Conservation (phyloP, 2,329 filamentous ascomycete genomes). For the Xylariaceae sp. region DNA sequence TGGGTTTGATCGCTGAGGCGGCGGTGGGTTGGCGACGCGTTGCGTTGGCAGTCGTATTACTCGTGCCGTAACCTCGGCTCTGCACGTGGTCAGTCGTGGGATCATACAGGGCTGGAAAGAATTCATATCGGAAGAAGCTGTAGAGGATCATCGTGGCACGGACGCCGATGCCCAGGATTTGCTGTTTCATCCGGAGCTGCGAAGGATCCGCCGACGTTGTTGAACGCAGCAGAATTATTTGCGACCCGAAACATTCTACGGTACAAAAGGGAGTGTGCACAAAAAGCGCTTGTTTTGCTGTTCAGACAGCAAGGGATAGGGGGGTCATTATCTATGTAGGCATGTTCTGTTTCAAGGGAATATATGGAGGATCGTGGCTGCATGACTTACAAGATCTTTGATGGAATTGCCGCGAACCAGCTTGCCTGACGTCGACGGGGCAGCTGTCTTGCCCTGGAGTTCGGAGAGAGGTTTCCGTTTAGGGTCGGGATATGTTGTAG, state of each 20-base stretch:
- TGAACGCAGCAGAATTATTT: background rate
- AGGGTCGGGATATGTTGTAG: conserved; percentile 46
- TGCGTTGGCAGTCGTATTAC: conserved; percentile 10
- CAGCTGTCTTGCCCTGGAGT: conserved; percentile 37
- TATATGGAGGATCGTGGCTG: background rate
- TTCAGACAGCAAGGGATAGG: background rate
- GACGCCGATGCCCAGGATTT: background rate
- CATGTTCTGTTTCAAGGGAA: too few relatives aligned
- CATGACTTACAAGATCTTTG: conserved; percentile 26
- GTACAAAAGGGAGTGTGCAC: background rate
- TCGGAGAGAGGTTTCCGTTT: conserved; percentile 58
- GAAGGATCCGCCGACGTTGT: background rate
- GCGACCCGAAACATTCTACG: background rate
- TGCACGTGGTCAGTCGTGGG: conserved; percentile 19
- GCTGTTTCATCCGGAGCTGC: background rate
- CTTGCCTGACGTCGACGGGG: conserved; percentile 37
- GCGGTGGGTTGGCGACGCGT: conserved; percentile 28
- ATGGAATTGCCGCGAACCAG: conserved; percentile 42
- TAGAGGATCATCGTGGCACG: conserved; percentile 4
- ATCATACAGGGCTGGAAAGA: background rate
- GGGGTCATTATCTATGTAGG: too few relatives aligned
- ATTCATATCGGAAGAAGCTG: conserved; percentile 1
- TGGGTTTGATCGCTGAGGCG: conserved; percentile 37
- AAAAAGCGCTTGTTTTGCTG: too few relatives aligned
- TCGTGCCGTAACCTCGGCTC: conserved; percentile 10